Conservation (phyloP, 2,329 filamentous ascomycete genomes). For the Fonsecaea pedrosoi region DNA sequence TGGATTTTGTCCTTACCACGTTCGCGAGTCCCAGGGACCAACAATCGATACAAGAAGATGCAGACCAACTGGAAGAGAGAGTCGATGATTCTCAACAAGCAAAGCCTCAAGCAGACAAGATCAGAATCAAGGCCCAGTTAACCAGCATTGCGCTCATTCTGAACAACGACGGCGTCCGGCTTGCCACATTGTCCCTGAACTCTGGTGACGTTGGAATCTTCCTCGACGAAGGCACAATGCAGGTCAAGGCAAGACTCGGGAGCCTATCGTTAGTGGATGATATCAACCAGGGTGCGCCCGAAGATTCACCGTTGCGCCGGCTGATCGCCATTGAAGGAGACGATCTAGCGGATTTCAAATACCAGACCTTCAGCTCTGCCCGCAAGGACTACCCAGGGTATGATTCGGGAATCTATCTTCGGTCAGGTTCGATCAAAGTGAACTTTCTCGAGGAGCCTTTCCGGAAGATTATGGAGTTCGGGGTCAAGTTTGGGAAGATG, state of each 20-base stretch:
- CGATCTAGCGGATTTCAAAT: slow-evolving; percentile 94
- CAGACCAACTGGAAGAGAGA: slow-evolving; percentile 45
- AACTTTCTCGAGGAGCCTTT: slow-evolving; percentile 98
- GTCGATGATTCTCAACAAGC: slow-evolving; percentile 30
- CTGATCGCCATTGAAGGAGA: slow-evolving; percentile 94
- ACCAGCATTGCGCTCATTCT: slow-evolving; percentile 93
- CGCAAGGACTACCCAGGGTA: slow-evolving; percentile 87
- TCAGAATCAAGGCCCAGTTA: slow-evolving; percentile 90
- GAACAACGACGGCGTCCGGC: slow-evolving; percentile 94
- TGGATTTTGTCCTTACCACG: slow-evolving; percentile 93
- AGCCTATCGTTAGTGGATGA: slow-evolving; percentile 91
- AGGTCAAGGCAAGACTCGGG: slow-evolving; percentile 83
- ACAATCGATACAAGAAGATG: slow-evolving; percentile 45
- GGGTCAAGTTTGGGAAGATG: slow-evolving; percentile 99
- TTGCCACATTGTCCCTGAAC: slow-evolving; percentile 90
- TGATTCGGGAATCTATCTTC: slow-evolving; percentile 86
- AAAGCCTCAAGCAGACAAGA: slow-evolving; percentile 64
- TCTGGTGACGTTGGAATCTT: slow-evolving; percentile 92
- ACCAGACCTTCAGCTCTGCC: slow-evolving; percentile 87
- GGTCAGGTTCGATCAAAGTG: slow-evolving; percentile 92
- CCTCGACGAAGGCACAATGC: slow-evolving; percentile 83
- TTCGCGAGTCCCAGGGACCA: slow-evolving; percentile 71
- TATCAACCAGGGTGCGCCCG: slow-evolving; percentile 85
- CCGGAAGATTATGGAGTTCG: slow-evolving; percentile 95
- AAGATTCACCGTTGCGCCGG: slow-evolving; percentile 79